Evolutionary conservation across 78 protist species (phyloP), one percentile per base, ranked within the genome.

Genomic region (Speleostelium caveatum): DNA sequence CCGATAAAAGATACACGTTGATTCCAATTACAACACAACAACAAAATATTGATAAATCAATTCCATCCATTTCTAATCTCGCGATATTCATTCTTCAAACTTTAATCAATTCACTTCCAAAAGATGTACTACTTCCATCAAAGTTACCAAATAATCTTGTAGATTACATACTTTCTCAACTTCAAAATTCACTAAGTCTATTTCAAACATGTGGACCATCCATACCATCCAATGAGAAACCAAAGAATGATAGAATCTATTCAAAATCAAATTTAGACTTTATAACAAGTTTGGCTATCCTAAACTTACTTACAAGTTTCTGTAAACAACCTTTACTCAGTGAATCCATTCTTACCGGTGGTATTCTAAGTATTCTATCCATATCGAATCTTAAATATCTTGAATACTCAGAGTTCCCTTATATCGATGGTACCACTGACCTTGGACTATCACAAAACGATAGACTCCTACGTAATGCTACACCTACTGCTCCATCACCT

Each of bases 251-350:
- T n/a, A n/a, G n/a, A n/a, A n/a, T n/a, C n/a, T 16, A 41, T 16
- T 51, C 72, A 49, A 73, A 69, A 14, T 12, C 24, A n/a, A 32
- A 58, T 33, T 36, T 45, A 7, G 86, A 75, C 45, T 19, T 35
- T 49, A 45, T 22, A 0, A 65, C 35, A 0, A 32, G 75, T 2
- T 49, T 49, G 28, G 72, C 77, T 0, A 68, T 80, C 8, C 24
- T 80, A 10, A 73, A 80, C n/a, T 19, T 80, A 53, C 39, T 80
- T 3, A 68, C 68, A 56, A 36, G 76, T 14, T 80, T 65, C 22
- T 39, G 73, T 19, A 49, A 73, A 67, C 89, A 80, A 28, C 77
- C 89, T 28, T 68, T 80, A 21, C 28, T 80, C 1, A 35, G 71
- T 10, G 89, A 67, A 28, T 58, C 33, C 38, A 0, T 80, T 7